Base-by-base conservation (phyloP, 352 stramenopile species). In the Phytopythium aichiense region DNA sequence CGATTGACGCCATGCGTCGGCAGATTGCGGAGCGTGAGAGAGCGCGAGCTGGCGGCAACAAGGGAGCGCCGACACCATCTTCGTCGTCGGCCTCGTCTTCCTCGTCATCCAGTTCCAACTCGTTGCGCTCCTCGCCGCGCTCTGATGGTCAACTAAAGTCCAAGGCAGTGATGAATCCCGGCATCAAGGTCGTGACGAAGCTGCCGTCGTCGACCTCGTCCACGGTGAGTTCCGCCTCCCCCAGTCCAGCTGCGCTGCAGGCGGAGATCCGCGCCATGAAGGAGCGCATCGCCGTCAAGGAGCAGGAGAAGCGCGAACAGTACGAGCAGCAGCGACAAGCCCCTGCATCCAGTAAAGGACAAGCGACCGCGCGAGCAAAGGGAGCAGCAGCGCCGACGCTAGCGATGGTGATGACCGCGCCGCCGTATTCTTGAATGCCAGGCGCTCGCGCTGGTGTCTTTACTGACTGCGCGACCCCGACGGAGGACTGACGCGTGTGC, bases 11-110 rank as follows among this genome's bases (percentile, higher is more conserved):
- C 23, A 81, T 89, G 70, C 68, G 76, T 35, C 70, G 66, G 31
- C 66, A 87, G 59, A 89, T 89, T 31, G 80, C 80, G 8, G 74
- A 77, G 45, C 72, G 71, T 15, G 80, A 89, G 58, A 76, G 76
- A 30, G 49, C 72, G 42, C 45, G 58, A 20, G 16, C 20, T n/a
- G 51, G 51, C 33, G 20, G 15, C 13, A 23, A 20, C 52, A 45
- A 57, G 23, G 25, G 22, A 7, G 33, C n/a, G 9, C 8, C 9
- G 16, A 2, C 31, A 15, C 12, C 51, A 20, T 42, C n/a, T 1
- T 30, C 20, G 40, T 46, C 48, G 4, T 70, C 59, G 50, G 33
- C 56, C 59, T 55, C 31, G 1, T 68, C 63, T 23, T 63, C 53
- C 13, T 69, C 69, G 51, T 57, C 56, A 16, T 65, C 64, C 2